Evolutionary conservation across 306 rosid species (phyloP), one percentile per base, ranked within the genome.

Genomic region (Inga oerstediana): DNA sequence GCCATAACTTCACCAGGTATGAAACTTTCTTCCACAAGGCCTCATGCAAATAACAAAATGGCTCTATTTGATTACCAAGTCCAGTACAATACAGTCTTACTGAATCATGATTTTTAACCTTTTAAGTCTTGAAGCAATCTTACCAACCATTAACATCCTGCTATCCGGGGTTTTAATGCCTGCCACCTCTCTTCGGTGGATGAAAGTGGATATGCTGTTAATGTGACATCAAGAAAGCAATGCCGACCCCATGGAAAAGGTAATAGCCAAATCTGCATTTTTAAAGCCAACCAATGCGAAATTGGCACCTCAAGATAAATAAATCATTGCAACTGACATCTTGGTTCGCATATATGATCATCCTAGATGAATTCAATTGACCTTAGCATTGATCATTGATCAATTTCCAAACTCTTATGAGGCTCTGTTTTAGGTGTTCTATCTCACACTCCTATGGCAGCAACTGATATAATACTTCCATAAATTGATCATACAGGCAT

Each of bases 241-340:
- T 89, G 97, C 94, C 84, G 99, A 88, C 93, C 97, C 97, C 97
- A 86, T 88, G 95, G 90, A 88, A 93, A 94, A 92, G 96, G 91
- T 89, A 97, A 90, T 87, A 85, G 95, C 94, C 97, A 91, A 91
- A 97, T 97, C 99, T 97, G 99, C 99, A 94, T 77, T 94, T 97
- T 97, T 97, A 94, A 94, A 97, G 95, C 95, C 99, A 97, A 90
- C 98, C 98, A 94, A 92, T 94, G 89, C 97, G 93, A 94, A 86
- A 92, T 97, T 82, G 98, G 98, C 97, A 97, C 95, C 98, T 95
- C 91, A 94, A 88, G 89, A 92, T 84, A 92, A 94, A 94, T 81
- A 97, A 93, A 92, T 89, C 89, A 93, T 90, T 93, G 92, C 92
- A 97, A 97, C 99, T 94, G 97, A 90, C 92, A 97, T 91, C 94